phyloP scores from a whole-genome alignment of 768 basidiomycete genomes.

The Dioszegia hungarica region DNA sequence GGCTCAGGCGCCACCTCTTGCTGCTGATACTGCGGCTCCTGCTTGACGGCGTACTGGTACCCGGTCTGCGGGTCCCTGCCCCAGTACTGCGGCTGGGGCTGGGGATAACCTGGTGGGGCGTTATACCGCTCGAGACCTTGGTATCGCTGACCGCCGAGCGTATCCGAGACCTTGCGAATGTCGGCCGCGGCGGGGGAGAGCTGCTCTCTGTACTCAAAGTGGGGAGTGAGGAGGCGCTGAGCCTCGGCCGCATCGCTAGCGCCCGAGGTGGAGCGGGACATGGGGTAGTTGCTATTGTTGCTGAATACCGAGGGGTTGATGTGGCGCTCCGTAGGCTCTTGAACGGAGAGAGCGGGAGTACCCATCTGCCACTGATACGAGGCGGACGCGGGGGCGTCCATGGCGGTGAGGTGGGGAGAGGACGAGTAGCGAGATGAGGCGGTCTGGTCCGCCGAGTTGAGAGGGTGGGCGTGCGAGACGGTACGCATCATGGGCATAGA shows the following conservation, averaged over 20 bases:
- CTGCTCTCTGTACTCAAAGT: conserved; percentile 25
- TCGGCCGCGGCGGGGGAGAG: conserved; percentile 22
- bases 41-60: neutral
- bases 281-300: conserved; percentile 19
- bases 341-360: neutral
- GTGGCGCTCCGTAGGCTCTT: conserved; percentile 12
- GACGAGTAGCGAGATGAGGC: conserved; percentile 34
- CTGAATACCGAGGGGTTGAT: conserved; percentile 36
- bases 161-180: conserved; percentile 38
- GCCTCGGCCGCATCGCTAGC: conserved; percentile 24
- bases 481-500: conserved; percentile 36
- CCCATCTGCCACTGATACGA: conserved; percentile 1
- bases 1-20: conserved; percentile 13
- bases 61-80: neutral
- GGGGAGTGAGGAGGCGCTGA: conserved; percentile 32
- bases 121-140: conserved; percentile 7
- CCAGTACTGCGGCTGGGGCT: conserved; percentile 22
- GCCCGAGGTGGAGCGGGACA: conserved; percentile 42
- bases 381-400: conserved; percentile 24
- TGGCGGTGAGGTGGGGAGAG: conserved; percentile 32
- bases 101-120: conserved; percentile 22
- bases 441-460: conserved; percentile 37
- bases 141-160: neutral
- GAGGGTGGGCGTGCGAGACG: conserved; percentile 36
- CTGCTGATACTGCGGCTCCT: conserved; percentile 10